Base-by-base conservation (phyloP, 495 filamentous ascomycete species). In the Stereocaulon alpinum region DNA sequence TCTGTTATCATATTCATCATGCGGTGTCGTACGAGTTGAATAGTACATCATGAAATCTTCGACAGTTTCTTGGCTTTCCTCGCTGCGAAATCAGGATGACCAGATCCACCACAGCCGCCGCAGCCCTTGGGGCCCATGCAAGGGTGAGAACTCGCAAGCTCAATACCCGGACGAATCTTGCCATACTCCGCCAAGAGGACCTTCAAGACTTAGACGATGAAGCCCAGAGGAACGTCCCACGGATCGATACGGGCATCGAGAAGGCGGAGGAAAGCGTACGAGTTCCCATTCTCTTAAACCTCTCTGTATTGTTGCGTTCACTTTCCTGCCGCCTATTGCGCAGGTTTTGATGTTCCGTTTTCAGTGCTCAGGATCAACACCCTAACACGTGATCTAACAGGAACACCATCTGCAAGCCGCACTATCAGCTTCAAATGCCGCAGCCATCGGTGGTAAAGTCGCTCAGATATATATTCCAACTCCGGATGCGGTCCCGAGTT, bases 321-420 rank as follows among this genome's bases (percentile, higher is more conserved):
- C 63, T 40, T 53, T 65, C 29, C 44, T 52, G 56, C 59, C 52
- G n/a, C 32, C 49, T n/a, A 18, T 4, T 52, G 9, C 1, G 7
- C 34, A 9, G 12, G 41, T 12, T 32, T 40, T 55, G 32, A 27
- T 11, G 15, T 34, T 29, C 24, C 47, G 5, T 5, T 17, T n/a
- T 10, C n/a, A n/a, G 2, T 48, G 4, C 15, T 61, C 60, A 49
- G 53, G 61, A 61, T 6, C 42, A 65, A 64, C 29, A 30, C 4
- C 63, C 64, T 55, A 37, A 50, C 59, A 56, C 61, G 62, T 66
- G 37, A 56, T 27, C 64, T 58, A 41, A 56, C 47, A 20, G 94
- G 93, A 98, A 86, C 89, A 93, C 77, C 93, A 98, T 86, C 80
- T 98, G 62, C 93, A 98, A 79, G 88, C 86, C 53, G 89, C 89